Evolutionary conservation across 495 filamentous ascomycete genomes (phyloP), one percentile per base, ranked within the genome.

Genomic region (Aspergillus saccharolyticus): DNA sequence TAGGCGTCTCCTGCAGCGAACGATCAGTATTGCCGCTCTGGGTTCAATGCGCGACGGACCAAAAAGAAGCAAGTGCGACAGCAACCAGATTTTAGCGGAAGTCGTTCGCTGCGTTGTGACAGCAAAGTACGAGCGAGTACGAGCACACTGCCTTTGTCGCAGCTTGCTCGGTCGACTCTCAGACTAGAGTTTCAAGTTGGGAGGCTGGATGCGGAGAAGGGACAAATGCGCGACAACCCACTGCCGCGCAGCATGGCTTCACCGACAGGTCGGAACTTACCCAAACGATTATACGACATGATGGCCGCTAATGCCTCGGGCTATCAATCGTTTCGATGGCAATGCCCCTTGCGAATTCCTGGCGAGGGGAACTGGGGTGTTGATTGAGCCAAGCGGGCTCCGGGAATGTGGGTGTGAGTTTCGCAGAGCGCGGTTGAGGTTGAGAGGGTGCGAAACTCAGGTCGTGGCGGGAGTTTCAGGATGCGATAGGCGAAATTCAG

Each of bases 261-360:
- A 61, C 45, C 44, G 28, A 62, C 54, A 42, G 57, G 59, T 58
- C 53, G 57, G 62, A 57, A 84, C 85, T 76, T 75, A 85, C 86
- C 83, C 79, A 88, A 72, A 54, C 85, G 84, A 79, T 88, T 87
- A 75, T 89, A 89, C 68, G 85, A 70, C 74, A 77, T 77, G 20
- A 57, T 63, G 64, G 58, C 42, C 52, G 28, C 60, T 54, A 42
- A 48, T 53, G 67, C 59, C 58, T 60, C 50, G 63, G 62, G 39
- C 53, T 59, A 53, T 57, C 46, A 58, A 62, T 60, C 59, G 47
- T 63, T 56, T 50, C 59, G 61, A 67, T 61, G 51, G 60, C 57
- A 62, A 58, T 55, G 56, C 64, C 60, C 61, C 66, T 65, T 60
- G 52, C 44, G 56, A 58, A 60, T 63, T 64, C 51, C 46, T 65